Evolutionary conservation across 345 rosid genomes (phyloP), one percentile per base, ranked within the genome.

Genomic region (Aquilaria sinensis): DNA sequence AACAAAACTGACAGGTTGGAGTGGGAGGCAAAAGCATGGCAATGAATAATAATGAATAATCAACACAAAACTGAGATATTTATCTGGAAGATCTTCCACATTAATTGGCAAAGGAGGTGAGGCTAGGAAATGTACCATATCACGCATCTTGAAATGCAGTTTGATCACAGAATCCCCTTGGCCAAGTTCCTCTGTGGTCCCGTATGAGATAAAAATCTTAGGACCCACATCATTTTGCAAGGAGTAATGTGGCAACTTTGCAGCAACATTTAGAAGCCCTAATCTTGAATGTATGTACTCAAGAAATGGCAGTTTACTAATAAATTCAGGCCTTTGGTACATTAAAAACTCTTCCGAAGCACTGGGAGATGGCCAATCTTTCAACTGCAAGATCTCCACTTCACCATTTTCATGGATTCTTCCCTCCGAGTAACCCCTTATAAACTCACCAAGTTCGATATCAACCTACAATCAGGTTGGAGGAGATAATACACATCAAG

Each of bases 361-460:
- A 79, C 84, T 80, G 5, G 97, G 90, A 47, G 94, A 83, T 66
- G 99, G 98, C 98, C 99, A 95, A 64, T 95, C 96, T 71, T 93
- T 86, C 79, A 93, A 77, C 79, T 85, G 86, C 83, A 89, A 74
- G 81, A 82, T 69, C 65, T 75, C 65, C 12, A 76, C 80, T 23
- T 62, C 65, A 60, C 92, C 88, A 66, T 83, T 75, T 63, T 75
- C 89, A 52, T 33, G 70, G 34, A 58, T 55, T 43, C 75, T 70
- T 58, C 96, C 90, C 79, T 83, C 84, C 3, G 73, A 61, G 81
- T 87, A 95, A 49, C 94, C 96, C 75, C 78, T 73, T 51, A 77
- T 75, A 68, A 95, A 91, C 70, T 89, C 81, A 51, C 72, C 75
- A 37, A 87, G 92, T 60, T 82, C 88, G 60, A 91, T 78, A 67